phyloP scores from a whole-genome alignment of 768 basidiomycete species.

The Hygrocybe punicea region DNA sequence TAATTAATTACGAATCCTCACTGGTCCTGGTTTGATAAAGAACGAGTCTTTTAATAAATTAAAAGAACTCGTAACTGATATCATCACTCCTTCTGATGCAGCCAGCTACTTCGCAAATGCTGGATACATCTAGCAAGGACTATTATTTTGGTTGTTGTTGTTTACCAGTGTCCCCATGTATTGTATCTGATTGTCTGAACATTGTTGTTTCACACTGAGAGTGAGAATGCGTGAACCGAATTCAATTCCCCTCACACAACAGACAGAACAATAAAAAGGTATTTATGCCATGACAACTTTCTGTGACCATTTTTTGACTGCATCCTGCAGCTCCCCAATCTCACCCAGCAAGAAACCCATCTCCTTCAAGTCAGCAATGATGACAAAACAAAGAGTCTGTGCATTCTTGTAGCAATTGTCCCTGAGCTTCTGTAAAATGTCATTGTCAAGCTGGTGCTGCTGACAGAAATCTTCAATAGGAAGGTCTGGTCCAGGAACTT shows the following conservation, averaged over 20 bases:
- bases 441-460: constrained; percentile 1
- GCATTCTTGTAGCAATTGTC: constrained; percentile 5
- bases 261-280: neutral
- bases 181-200: no score
- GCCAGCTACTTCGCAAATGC: constrained; percentile 32
- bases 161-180: no score
- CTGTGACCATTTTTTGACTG: constrained; percentile 5
- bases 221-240: no score
- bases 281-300: neutral
- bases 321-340: constrained; percentile 11
- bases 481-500: neutral
- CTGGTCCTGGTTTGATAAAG: no score
- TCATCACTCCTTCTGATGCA: constrained; percentile 27
- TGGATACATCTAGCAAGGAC: constrained; percentile 23
- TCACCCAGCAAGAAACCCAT: constrained; percentile 15
- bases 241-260: no score
- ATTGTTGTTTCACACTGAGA: no score
- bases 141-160: no score
- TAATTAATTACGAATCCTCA: no score
- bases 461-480: constrained; percentile 3
- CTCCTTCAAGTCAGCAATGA: constrained; percentile 12
- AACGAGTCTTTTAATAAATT: no score
- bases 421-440: neutral
- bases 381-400: constrained; percentile 8
- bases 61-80: no score